Evolutionary conservation across 768 basidiomycete genomes (phyloP).

Genomic region (Rhizopogon salebrosus): DNA sequence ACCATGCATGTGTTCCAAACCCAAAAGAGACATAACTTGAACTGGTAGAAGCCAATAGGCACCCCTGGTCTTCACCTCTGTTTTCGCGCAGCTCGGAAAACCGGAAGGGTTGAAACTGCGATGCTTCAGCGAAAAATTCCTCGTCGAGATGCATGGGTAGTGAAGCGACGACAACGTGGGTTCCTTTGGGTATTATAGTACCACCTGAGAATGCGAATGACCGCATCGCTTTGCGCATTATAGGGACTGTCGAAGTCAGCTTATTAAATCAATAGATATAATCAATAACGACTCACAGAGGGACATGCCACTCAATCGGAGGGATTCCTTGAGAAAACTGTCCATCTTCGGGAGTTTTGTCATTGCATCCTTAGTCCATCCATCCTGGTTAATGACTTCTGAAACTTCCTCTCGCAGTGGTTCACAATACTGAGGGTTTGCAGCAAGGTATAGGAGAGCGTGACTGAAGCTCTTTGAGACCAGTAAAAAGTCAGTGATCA

Average conservation of each 20-base stretch:
- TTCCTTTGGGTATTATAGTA: constrained; percentile 33
- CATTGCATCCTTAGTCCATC: constrained; percentile 29
- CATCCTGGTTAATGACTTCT: constrained; percentile 23
- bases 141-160: constrained; percentile 34
- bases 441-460: constrained; percentile 35
- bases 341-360: constrained; percentile 32
- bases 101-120: constrained; percentile 36
- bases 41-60: constrained; percentile 26
- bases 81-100: constrained; percentile 28
- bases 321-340: constrained; percentile 40
- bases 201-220: constrained; percentile 30
- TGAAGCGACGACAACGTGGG: constrained; percentile 27
- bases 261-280: neutral
- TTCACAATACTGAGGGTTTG: constrained; percentile 32
- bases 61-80: constrained; percentile 17
- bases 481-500: constrained; percentile 2
- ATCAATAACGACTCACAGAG: constrained; percentile 20
- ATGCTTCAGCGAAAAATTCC: constrained; percentile 37
- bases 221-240: constrained; percentile 30
- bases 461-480: constrained; percentile 27
- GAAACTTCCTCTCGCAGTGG: constrained; percentile 38
- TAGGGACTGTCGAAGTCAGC: constrained; percentile 21
- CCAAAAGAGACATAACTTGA: constrained; percentile 32
- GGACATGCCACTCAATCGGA: constrained; percentile 29
- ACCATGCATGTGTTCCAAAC: constrained; percentile 31